Evolutionary conservation across 2,329 filamentous ascomycete species (phyloP).

Genomic region (Neofusicoccum sp.): DNA sequence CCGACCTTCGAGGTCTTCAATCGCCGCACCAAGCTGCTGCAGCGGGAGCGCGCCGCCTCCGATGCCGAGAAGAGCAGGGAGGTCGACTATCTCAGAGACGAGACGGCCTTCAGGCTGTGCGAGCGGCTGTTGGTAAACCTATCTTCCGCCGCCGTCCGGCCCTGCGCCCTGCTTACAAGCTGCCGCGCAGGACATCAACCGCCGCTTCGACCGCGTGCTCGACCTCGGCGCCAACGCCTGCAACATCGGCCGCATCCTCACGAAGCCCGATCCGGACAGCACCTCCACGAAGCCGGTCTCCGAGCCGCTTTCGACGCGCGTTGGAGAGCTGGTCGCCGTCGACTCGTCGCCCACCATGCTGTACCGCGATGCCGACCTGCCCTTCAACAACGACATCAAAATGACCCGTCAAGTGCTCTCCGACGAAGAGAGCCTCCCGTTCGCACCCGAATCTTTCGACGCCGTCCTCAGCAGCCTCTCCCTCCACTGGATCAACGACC

Average conservation of each 20-base stretch:
- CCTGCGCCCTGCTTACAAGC: not conserved
- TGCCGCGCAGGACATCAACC: slow-evolving; percentile 77
- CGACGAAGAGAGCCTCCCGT: slow-evolving; percentile 74
- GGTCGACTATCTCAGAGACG: slow-evolving; percentile 90
- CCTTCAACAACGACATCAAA: slow-evolving; percentile 71
- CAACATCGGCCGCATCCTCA: slow-evolving; percentile 83
- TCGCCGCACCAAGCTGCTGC: slow-evolving; percentile 78
- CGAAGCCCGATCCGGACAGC: slow-evolving; percentile 59
- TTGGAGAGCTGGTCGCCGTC: slow-evolving; percentile 73
- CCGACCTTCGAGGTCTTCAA: slow-evolving; percentile 91
- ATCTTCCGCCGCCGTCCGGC: not conserved
- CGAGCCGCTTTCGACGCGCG: slow-evolving; percentile 66
- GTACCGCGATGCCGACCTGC: slow-evolving; percentile 71
- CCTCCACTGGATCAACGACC: slow-evolving; percentile 96
- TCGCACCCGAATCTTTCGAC: slow-evolving; percentile 74
- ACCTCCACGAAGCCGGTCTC: slow-evolving; percentile 60
- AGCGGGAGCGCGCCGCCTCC: slow-evolving; percentile 80
- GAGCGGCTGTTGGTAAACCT: slow-evolving; percentile 73
- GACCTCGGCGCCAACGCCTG: slow-evolving; percentile 95
- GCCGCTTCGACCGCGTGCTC: slow-evolving; percentile 77
- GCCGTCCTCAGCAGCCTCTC: slow-evolving; percentile 85
- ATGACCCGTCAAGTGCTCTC: slow-evolving; percentile 74
- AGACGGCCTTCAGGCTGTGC: slow-evolving; percentile 79
- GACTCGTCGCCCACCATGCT: slow-evolving; percentile 78
- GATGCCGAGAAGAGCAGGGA: slow-evolving; percentile 70